These are phyloP conservation scores for Cystoisospora suis DNA, from an alignment of 169 alveolate genomes.

Conservation along the genomic window DNA sequence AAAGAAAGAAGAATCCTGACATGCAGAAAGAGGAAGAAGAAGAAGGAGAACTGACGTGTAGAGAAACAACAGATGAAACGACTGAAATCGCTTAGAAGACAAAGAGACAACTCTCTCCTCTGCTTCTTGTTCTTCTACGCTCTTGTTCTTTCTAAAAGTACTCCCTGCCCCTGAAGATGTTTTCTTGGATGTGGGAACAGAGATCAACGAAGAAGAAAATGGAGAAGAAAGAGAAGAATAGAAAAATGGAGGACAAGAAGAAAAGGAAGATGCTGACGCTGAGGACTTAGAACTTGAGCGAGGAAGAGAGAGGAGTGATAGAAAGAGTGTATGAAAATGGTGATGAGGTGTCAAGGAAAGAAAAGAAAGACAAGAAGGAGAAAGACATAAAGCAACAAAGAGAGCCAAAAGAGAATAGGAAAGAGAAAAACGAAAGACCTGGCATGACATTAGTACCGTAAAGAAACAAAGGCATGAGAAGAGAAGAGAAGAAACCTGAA, in stretches of 20 bases:
- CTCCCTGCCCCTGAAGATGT: no score
- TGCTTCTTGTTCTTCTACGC: no score
- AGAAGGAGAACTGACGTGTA: constrained; percentile 3
- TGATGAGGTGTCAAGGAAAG: background rate
- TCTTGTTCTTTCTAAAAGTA: no score
- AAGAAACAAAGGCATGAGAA: background rate
- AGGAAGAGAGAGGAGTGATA: no score
- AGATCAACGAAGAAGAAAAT: background rate
- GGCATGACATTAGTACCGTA: background rate
- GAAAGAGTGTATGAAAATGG: background rate
- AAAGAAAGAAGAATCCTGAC: no score
- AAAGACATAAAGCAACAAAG: background rate
- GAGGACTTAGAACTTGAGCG: background rate
- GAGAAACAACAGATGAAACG: background rate
- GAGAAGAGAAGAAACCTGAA: background rate
- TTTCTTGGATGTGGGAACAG: no score
- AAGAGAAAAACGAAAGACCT: background rate
- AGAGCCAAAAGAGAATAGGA: background rate
- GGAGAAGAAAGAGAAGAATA: background rate
- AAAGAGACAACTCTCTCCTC: no score
- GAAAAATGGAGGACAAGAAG: background rate
- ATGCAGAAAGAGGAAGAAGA: background rate
- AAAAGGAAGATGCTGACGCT: no score
- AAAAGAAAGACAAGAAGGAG: background rate
- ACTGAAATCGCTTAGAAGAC: background rate